Conservation (phyloP, 306 rosid genomes). For the Castanea sativa region DNA sequence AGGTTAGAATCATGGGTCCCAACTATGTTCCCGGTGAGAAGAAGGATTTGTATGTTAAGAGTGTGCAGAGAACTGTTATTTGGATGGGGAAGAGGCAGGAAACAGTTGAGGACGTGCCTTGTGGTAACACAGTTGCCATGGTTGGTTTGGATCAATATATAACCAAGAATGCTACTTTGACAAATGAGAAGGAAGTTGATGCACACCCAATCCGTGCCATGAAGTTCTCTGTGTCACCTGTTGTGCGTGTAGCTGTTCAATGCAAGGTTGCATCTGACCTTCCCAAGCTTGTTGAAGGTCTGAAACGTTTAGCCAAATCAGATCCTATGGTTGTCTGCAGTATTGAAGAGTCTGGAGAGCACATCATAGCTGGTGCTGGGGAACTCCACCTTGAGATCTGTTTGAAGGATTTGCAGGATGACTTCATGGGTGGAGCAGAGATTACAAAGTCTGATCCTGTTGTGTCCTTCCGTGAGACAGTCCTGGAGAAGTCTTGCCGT, state of each 20-base stretch:
- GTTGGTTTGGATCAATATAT: constrained; percentile 67
- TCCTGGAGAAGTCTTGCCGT: constrained; percentile 58
- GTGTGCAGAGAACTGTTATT: constrained; percentile 60
- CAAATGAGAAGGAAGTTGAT: constrained; percentile 61
- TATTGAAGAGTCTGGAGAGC: constrained; percentile 77
- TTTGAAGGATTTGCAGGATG: constrained; percentile 70
- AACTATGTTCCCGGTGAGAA: constrained; percentile 51
- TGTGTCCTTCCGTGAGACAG: constrained; percentile 73
- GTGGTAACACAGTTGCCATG: constrained; percentile 66
- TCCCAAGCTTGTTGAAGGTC: constrained; percentile 75
- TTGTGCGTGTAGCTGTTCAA: constrained; percentile 71
- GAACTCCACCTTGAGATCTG: constrained; percentile 77
- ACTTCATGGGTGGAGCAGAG: constrained; percentile 76
- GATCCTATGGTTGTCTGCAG: constrained; percentile 68
- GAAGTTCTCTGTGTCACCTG: constrained; percentile 71
- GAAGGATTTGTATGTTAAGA: constrained; percentile 54
- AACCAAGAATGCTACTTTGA: constrained; percentile 67
- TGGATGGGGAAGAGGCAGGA: constrained; percentile 68
- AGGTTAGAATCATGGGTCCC: constrained; percentile 66
- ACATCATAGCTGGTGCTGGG: constrained; percentile 76
- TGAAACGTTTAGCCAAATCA: constrained; percentile 64
- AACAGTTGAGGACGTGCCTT: constrained; percentile 64
- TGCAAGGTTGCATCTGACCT: constrained; percentile 76
- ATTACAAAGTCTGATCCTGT: constrained; percentile 65
- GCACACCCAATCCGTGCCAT: constrained; percentile 66